Base-by-base conservation (phyloP, 768 basidiomycete genomes). In the Strobilomyces echinocephalus region DNA sequence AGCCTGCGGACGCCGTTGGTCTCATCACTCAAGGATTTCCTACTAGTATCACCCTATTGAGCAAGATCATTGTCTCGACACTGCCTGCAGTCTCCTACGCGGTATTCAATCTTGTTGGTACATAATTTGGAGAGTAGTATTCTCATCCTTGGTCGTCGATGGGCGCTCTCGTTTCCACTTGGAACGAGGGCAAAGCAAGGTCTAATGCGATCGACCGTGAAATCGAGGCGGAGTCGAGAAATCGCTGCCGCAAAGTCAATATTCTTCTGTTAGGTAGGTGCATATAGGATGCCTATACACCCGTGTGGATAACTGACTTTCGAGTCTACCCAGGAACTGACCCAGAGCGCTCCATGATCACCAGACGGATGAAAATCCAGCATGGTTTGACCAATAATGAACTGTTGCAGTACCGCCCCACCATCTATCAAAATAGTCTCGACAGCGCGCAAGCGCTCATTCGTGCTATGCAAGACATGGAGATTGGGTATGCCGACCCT, bases 181-280 rank as follows among this genome's bases (percentile, higher is more conserved):
- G 9, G 28, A 44, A 49, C 35, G 42, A 34, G 45, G 42, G 36
- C 26, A 45, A 28, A 20, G 26, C 26, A n/a, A 48, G 43, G 18
- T 55, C 53, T 16, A 14, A 55, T 18, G 42, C 42, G 24, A 56
- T 56, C 38, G 36, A 56, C 38, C 46, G 20, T 45, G 36, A 45
- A 34, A 48, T 56, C 42, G 10, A 44, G 31, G 35, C 15, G 7
- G 20, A 49, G 20, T 54, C 46, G 5, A 56, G 41, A 43, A 24
- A 30, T 8, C 30, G 6, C 30, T 30, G 30, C 30, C 30, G 30
- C 7, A 30, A 21, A 46, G 51, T 21, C 10, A 34, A 54, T 11
- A 11, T 54, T 15, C 24, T 56, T 18, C n/a, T 48, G 35, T n/a
- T 55, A 16, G 53, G 55, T 55, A 36, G 14, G 1, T 26, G 12